Evolutionary conservation across 495 filamentous ascomycete species (phyloP).

Genomic region (Neurospora sp.): DNA sequence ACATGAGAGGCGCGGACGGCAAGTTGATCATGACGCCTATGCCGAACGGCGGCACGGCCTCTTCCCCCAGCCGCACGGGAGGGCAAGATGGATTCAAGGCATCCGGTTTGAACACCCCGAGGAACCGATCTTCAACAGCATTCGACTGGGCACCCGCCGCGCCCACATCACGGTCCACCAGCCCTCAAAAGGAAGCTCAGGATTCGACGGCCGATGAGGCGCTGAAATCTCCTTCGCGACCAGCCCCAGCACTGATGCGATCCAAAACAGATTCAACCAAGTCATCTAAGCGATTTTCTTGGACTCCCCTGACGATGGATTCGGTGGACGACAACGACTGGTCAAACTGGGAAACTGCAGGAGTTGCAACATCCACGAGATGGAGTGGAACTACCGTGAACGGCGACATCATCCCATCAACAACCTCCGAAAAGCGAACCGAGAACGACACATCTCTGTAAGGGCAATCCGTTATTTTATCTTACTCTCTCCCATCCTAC

Average conservation of each 20-base stretch:
- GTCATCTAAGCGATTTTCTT: constrained; percentile 34
- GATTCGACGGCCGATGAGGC: not conserved
- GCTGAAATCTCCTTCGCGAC: constrained; percentile 8
- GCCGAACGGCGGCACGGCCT: constrained; percentile 18
- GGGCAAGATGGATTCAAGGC: constrained; percentile 32
- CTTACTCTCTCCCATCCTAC: not conserved
- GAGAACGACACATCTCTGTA: constrained; percentile 33
- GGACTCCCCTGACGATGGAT: constrained; percentile 37
- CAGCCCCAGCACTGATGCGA: constrained; percentile 7
- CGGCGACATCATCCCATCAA: constrained; percentile 30
- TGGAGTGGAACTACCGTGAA: constrained; percentile 42
- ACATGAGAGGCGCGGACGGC: constrained; percentile 23
- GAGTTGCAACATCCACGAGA: constrained; percentile 32
- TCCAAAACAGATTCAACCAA: constrained; percentile 25
- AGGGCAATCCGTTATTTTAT: constrained; percentile 10
- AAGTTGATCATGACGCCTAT: constrained; percentile 27
- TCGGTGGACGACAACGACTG: constrained; percentile 58
- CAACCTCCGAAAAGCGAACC: constrained; percentile 27
- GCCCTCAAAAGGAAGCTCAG: not conserved
- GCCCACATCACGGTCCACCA: not conserved
- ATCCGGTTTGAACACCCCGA: constrained; percentile 5
- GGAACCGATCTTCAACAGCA: constrained; percentile 10
- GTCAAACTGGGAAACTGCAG: constrained; percentile 60
- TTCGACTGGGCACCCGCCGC: constrained; percentile 16
- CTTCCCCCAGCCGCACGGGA: not conserved